Evolutionary conservation across 2,329 filamentous ascomycete genomes (phyloP), one percentile per base, ranked within the genome.

Genomic region (Tolypocladium paradoxum): DNA sequence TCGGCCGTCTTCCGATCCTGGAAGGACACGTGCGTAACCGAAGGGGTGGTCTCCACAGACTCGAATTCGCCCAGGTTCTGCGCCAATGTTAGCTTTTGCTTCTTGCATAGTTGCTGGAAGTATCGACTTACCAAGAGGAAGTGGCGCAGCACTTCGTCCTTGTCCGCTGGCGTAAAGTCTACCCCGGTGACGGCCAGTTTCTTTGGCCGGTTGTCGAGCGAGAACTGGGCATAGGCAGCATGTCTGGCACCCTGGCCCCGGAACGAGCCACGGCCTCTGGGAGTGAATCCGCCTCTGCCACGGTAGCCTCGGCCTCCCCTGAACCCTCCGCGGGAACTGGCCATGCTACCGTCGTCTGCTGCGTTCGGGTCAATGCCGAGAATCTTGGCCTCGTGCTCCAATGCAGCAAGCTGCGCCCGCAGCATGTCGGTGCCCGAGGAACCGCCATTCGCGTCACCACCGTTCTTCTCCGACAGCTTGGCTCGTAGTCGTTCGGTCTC

Each of bases 191-290:
- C 70, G 6, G 79, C 76, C 11, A 93, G 73, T 56, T 77, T 83
- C 64, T 80, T 86, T 0, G 88, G 84, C 46, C 88, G 76, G 65
- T 91, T 90, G 62, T 93, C 88, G 24, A 93, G 74, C 20, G 85
- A 84, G 59, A 84, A 86, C 34, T 77, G 76, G 4, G 76, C 80
- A 59, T 83, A 83, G 1, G 76, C 77, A 3, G 77, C 76, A 48
- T 78, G 76, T 56, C 76, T 72, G 34, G 76, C 76, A 46, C 73
- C 71, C 55, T 61, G 73, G 49, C 75, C 67, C 51, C 70, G 63
- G 49, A 69, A 68, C 22, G 70, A 65, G 9, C 72, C 72, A 45
- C 74, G 68, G 22, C 71, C 68, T 22, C 68, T 57, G 8, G 68
- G 67, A 31, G 66, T 64, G 45, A 62, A 64, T 2, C 61, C 40